Evolutionary conservation across 345 rosid genomes (phyloP).

Genomic region (Corchorus olitorius): DNA sequence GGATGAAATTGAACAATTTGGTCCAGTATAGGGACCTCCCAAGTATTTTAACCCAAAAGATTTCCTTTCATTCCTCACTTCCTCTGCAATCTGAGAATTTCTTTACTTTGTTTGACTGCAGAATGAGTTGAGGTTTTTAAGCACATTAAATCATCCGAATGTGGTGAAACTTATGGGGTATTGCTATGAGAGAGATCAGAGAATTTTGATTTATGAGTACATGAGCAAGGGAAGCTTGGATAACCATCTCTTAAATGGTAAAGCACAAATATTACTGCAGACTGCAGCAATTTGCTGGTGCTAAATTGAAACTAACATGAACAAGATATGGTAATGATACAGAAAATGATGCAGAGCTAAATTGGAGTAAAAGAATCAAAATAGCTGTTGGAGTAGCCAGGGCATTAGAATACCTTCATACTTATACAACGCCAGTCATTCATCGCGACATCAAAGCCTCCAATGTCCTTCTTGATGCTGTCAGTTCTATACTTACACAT

Average conservation of each 20-base stretch:
- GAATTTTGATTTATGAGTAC: conserved; percentile 51
- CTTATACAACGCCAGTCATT: conserved; percentile 34
- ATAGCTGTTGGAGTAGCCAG: conserved; percentile 49
- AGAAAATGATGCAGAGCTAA: conserved; percentile 34
- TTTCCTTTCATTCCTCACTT: neutral
- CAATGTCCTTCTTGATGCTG: conserved; percentile 41
- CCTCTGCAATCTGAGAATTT: neutral
- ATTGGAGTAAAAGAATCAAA: conserved; percentile 47
- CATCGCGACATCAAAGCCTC: conserved; percentile 57
- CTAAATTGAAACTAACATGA: neutral
- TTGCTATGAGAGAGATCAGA: conserved; percentile 38
- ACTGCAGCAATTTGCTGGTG: too few relatives aligned
- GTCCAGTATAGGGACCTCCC: too few relatives aligned
- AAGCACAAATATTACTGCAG: neutral
- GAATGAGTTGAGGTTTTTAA: conserved; percentile 37
- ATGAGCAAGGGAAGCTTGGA: conserved; percentile 50
- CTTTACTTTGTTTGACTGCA: conserved; percentile 21
- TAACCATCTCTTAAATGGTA: conserved; percentile 44
- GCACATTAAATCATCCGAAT: conserved; percentile 49
- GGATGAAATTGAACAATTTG: too few relatives aligned
- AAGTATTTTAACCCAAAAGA: too few relatives aligned
- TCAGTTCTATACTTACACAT: conserved; percentile 15
- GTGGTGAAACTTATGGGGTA: conserved; percentile 49
- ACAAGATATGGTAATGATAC: neutral
- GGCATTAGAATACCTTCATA: conserved; percentile 52